Evolutionary conservation across 1,284 basidiomycete species (phyloP), one percentile per base, ranked within the genome.

Genomic region (Veloboletus limbatus): DNA sequence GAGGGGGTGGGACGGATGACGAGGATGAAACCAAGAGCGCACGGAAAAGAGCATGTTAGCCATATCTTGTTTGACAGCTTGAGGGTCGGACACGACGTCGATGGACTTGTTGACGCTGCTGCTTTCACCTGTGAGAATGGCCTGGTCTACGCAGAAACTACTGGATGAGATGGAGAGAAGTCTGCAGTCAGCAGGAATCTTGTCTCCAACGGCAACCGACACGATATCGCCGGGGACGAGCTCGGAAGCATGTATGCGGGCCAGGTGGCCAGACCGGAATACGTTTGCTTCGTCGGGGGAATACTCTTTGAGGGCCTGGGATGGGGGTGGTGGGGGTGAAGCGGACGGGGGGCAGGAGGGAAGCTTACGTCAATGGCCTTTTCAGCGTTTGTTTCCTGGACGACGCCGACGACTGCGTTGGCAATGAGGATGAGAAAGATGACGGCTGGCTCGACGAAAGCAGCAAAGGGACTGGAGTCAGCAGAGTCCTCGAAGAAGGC

Each of bases 61-160:
- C 92, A 93, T 93, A 60, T 97, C 94, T 68, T 97, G 94, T 70
- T 96, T 95, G 49, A 97, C 95, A 3, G 93, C 94, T 49, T 74
- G 75, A 30, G 66, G 51, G 59, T 94, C 91, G 7, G 73, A 57
- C 30, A 97, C 82, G 11, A 76, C 69, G 13, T 79, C 79, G 4
- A 78, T 63, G 22, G 74, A 79, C 71, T 97, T 97, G 72, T 82
- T 79, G 21, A 97, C 93, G 54, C 89, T 92, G 55, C 78, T 75
- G 60, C 88, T 92, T 70, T 97, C 95, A 27, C 94, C 95, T 1
- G 94, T 97, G 34, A 97, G 78, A 62, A 97, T 90, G 33, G 94
- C 92, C 69, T 97, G 93, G 69, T 97, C 94, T 49, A 97, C 76
- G 43, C 92, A 81, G 72, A 97, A 95, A 58, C 86, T 93, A 47